Evolutionary conservation across 2,329 filamentous ascomycete genomes (phyloP).

Genomic region (Aspergillus oerlinghausenensis): DNA sequence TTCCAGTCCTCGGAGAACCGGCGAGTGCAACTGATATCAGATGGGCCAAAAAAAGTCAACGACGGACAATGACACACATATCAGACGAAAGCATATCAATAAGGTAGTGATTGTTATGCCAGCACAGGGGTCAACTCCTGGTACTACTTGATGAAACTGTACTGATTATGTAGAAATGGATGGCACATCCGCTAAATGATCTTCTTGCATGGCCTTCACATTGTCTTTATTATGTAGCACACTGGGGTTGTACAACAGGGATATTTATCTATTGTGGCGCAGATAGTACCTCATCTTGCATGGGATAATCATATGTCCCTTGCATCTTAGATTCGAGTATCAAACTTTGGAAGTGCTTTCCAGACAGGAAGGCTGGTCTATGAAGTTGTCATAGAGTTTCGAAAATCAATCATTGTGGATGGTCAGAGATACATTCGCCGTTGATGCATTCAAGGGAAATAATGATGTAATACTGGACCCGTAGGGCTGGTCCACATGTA

Average conservation of each 20-base stretch:
- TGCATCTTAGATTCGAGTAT: not conserved
- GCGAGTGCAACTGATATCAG: not conserved
- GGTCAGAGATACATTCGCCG: too few species aligned
- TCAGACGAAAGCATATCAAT: too few species aligned
- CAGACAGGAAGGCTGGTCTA: not conserved
- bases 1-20: not conserved
- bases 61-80: not conserved
- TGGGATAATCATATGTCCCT: not conserved
- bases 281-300: not conserved
- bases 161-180: not conserved
- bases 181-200: not conserved
- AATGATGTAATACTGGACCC: too few species aligned
- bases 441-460: not conserved
- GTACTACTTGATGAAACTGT: not conserved
- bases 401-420: not conserved
- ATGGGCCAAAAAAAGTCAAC: not conserved
- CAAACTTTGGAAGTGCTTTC: not conserved
- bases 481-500: too few species aligned
- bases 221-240: not conserved
- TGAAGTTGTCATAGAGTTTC: not conserved
- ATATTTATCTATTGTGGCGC: not conserved
- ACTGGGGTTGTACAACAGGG: not conserved
- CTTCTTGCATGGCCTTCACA: not conserved
- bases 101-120: not conserved
- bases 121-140: not conserved